These are phyloP conservation scores for Suillus occidentalis DNA, from an alignment of 768 basidiomycete genomes.

Conservation along the genomic window DNA sequence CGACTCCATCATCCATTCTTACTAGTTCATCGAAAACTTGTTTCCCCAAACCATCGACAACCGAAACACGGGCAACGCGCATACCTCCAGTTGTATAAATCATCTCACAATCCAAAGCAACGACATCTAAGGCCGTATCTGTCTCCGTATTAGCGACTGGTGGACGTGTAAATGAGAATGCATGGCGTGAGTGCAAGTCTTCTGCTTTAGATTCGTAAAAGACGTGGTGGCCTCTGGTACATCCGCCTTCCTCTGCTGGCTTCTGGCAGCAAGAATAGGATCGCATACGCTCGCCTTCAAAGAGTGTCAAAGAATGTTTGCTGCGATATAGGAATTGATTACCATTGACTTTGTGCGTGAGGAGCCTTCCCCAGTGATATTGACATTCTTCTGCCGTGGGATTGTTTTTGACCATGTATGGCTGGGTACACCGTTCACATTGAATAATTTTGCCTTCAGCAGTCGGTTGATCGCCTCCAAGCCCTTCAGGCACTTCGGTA, in stretches of 20 bases:
- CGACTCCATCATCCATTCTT: slow-evolving; percentile 76
- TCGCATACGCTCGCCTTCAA: slow-evolving; percentile 64
- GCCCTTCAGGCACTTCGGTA: slow-evolving; percentile 60
- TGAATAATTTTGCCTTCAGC: slow-evolving; percentile 58
- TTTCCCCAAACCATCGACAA: slow-evolving; percentile 74
- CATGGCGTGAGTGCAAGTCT: slow-evolving; percentile 70
- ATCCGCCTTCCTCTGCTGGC: slow-evolving; percentile 60
- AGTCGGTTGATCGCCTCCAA: slow-evolving; percentile 64
- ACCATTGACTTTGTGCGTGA: slow-evolving; percentile 67
- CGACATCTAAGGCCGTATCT: slow-evolving; percentile 63
- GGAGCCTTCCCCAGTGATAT: slow-evolving; percentile 81
- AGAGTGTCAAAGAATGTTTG: slow-evolving; percentile 3
- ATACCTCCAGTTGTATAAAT: slow-evolving; percentile 92
- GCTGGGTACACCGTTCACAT: slow-evolving; percentile 79
- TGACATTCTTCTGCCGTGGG: slow-evolving; percentile 64
- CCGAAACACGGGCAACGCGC: slow-evolving; percentile 86
- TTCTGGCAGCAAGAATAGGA: slow-evolving; percentile 81
- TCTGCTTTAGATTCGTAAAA: slow-evolving; percentile 76
- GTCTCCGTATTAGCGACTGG: slow-evolving; percentile 4
- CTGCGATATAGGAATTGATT: background rate
- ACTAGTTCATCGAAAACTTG: slow-evolving; percentile 83
- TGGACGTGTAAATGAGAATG: slow-evolving; percentile 57
- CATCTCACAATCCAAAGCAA: slow-evolving; percentile 96
- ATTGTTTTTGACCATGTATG: slow-evolving; percentile 64
- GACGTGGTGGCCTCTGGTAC: slow-evolving; percentile 81